A percentile compares a stretch with the other conserved stretches of the same genome.
Conservation (phyloP, 192 early-diverging fungal species). For the Gorgonomyces haynaldii region DNA sequence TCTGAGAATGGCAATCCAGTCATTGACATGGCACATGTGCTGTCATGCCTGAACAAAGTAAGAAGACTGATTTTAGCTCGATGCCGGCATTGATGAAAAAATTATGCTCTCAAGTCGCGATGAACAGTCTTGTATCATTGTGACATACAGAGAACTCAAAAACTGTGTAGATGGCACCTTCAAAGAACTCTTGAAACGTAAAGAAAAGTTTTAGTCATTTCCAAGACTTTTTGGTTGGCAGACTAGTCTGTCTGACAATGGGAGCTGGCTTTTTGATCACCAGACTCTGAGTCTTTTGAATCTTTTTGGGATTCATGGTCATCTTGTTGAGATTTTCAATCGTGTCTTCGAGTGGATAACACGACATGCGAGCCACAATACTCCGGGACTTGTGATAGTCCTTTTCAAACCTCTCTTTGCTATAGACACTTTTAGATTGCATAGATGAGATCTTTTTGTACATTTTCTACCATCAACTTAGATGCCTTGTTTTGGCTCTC, state of each 20-base stretch:
- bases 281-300: background rate
- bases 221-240: background rate
- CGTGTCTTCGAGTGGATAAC: background rate
- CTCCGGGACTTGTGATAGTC: no score
- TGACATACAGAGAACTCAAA: conserved; percentile 91
- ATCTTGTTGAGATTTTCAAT: background rate
- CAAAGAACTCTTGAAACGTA: conserved; percentile 47
- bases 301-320: background rate
- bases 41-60: conserved; percentile 93
- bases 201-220: background rate
- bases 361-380: background rate
- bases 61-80: conserved; percentile 44
- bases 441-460: no score
- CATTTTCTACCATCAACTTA: no score
- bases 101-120: conserved; percentile 92
- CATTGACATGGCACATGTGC: conserved; percentile 82
- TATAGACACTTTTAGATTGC: no score
- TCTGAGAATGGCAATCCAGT: conserved; percentile 68
- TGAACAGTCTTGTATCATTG: conserved; percentile 93
- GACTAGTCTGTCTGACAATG: no score
- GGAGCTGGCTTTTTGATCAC: no score
- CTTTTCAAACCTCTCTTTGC: no score
- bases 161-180: conserved; percentile 81
- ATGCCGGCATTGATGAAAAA: conserved; percentile 87
- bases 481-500: no score